Conservation (phyloP, 2,329 filamentous ascomycete genomes). For the Fusarium mexicanum region DNA sequence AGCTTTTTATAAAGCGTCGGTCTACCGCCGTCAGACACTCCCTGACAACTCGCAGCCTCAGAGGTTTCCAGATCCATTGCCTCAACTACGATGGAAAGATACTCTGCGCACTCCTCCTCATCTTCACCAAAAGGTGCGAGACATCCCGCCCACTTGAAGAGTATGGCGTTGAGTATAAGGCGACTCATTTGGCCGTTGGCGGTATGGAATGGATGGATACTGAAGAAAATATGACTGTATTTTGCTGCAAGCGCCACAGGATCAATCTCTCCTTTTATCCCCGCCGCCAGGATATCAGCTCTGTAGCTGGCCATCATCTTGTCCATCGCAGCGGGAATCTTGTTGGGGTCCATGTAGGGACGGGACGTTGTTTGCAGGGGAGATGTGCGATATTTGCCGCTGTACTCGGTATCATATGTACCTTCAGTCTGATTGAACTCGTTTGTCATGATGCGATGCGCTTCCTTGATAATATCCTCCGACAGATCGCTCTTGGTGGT, state of each 20-base stretch:
- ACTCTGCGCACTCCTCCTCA: not conserved
- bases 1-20: not conserved
- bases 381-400: constrained; percentile 40
- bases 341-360: not conserved
- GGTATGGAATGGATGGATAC: constrained; percentile 50
- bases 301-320: constrained; percentile 32
- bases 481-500: constrained; percentile 19
- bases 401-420: not conserved
- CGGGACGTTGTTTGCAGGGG: constrained; percentile 21
- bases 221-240: constrained; percentile 45
- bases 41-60: not conserved
- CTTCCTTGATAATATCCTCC: constrained; percentile 37
- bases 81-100: not conserved
- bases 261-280: constrained; percentile 23
- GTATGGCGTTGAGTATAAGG: constrained; percentile 47
- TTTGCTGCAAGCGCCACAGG: constrained; percentile 42
- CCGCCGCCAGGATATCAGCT: constrained; percentile 31
- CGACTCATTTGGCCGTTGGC: constrained; percentile 49
- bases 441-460: constrained; percentile 37
- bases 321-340: constrained; percentile 40
- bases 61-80: not conserved
- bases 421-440: not conserved
- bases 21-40: not conserved
- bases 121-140: not conserved
- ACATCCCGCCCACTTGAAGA: constrained; percentile 39